Evolutionary conservation across 306 rosid species (phyloP).

Genomic region (Begonia fuchsioides): DNA sequence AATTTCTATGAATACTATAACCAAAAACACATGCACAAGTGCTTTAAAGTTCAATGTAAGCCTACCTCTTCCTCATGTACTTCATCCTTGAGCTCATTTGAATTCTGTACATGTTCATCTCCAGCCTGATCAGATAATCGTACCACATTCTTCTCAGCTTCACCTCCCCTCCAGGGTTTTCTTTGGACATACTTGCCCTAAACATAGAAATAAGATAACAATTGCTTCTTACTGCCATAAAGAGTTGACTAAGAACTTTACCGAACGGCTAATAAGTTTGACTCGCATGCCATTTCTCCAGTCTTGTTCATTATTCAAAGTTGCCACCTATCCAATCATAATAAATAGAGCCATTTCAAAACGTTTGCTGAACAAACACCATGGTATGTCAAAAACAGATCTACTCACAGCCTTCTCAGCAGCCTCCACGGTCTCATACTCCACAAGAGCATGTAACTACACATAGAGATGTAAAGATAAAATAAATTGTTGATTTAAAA

Average conservation of each 20-base stretch:
- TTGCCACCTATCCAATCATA: constrained; percentile 41
- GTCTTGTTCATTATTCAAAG: constrained; percentile 62
- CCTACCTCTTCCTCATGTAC: constrained; percentile 60
- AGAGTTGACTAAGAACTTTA: constrained; percentile 5
- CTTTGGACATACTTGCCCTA: constrained; percentile 58
- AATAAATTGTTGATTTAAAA: neutral
- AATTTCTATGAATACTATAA: too few relatives aligned
- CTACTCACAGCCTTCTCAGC: constrained; percentile 88
- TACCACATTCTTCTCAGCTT: constrained; percentile 45
- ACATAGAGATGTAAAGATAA: constrained; percentile 4
- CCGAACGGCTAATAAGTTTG: constrained; percentile 67
- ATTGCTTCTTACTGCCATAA: constrained; percentile 7
- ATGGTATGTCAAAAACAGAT: neutral
- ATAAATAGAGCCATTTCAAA: constrained; percentile 3
- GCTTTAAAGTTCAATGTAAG: neutral
- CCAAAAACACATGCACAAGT: too few relatives aligned
- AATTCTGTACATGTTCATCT: constrained; percentile 47
- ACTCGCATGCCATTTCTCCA: constrained; percentile 97
- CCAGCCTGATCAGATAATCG: constrained; percentile 38
- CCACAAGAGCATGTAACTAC: constrained; percentile 83
- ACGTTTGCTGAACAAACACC: neutral
- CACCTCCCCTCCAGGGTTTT: constrained; percentile 46
- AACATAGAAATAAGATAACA: constrained; percentile 12
- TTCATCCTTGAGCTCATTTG: constrained; percentile 48
- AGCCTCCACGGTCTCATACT: constrained; percentile 77